Percentiles rank a stretch among this genome's conserved stretches.
phyloP scores from a whole-genome alignment of 2,329 filamentous ascomycete genomes.

The Epichloe typhina region DNA sequence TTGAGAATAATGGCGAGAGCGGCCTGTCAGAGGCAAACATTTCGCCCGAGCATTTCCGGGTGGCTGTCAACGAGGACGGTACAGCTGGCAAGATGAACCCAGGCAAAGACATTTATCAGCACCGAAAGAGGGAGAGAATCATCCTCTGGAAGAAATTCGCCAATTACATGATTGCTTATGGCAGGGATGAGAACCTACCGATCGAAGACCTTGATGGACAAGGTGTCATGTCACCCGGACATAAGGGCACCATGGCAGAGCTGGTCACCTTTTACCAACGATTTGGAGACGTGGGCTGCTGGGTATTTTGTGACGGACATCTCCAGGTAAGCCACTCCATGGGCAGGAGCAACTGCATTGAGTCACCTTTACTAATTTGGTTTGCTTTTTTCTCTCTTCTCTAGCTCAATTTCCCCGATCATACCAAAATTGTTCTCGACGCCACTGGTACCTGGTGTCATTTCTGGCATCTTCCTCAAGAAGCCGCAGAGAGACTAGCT shows the following conservation, averaged over 20 bases:
- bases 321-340: constrained; percentile 42
- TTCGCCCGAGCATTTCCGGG: constrained; percentile 47
- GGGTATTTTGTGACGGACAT: constrained; percentile 69
- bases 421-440: constrained; percentile 73
- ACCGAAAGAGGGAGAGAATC: constrained; percentile 51
- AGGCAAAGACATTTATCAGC: constrained; percentile 52
- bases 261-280: constrained; percentile 72
- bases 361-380: not conserved
- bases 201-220: constrained; percentile 31
- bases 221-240: constrained; percentile 25
- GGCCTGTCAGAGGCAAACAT: constrained; percentile 53
- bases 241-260: constrained; percentile 30
- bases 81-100: constrained; percentile 46
- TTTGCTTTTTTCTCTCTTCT: not conserved
- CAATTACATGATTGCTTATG: constrained; percentile 63
- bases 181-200: constrained; percentile 50
- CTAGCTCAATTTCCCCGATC: constrained; percentile 77
- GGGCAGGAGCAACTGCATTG: not conserved
- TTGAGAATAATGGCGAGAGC: constrained; percentile 53
- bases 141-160: constrained; percentile 62
- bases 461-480: constrained; percentile 63
- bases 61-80: constrained; percentile 42
- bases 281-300: constrained; percentile 68
- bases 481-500: constrained; percentile 53
- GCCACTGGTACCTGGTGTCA: constrained; percentile 62